phyloP scores from a whole-genome alignment of 192 early-diverging fungal species.

The Podila epigama region DNA sequence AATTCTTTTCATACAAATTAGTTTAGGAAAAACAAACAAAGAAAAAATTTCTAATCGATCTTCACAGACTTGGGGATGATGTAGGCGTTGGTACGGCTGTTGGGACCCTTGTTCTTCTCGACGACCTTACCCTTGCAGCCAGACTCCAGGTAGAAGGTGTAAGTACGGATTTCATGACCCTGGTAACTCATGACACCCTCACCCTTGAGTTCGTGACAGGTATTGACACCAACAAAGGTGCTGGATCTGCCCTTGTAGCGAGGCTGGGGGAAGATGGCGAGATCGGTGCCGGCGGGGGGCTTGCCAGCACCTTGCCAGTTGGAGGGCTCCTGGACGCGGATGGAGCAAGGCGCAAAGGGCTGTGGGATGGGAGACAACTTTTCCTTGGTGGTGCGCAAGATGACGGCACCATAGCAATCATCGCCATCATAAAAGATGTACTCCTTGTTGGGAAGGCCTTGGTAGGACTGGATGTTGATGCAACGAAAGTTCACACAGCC shows the following conservation, averaged over 20 bases:
- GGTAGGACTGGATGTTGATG: neutral
- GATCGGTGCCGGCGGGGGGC: slow-evolving; percentile 1
- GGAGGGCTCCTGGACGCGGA: slow-evolving; percentile 11
- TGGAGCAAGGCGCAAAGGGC: slow-evolving; percentile 15
- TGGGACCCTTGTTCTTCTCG: slow-evolving; percentile 3
- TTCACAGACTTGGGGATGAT: slow-evolving; percentile 3
- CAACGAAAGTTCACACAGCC: slow-evolving; percentile 14
- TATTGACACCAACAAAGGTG: neutral
- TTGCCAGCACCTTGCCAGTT: neutral
- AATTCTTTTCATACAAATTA: too few relatives aligned
- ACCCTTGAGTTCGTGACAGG: slow-evolving; percentile 2
- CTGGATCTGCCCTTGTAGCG: slow-evolving; percentile 1
- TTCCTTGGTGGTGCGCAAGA: neutral
- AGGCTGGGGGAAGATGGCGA: slow-evolving; percentile 1
- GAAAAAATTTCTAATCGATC: slow-evolving; percentile 10
- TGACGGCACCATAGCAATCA: slow-evolving; percentile 1
- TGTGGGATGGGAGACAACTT: neutral
- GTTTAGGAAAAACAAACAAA: too few relatives aligned
- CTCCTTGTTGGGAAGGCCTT: slow-evolving; percentile 12
- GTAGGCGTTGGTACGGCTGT: slow-evolving; percentile 10
- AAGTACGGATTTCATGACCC: slow-evolving; percentile 1
- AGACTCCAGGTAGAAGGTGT: slow-evolving; percentile 8
- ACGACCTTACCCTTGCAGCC: slow-evolving; percentile 6
- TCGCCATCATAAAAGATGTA: slow-evolving; percentile 20
- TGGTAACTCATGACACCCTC: slow-evolving; percentile 1